Conservation (phyloP, 768 basidiomycete species). For the Mycena crocata region DNA sequence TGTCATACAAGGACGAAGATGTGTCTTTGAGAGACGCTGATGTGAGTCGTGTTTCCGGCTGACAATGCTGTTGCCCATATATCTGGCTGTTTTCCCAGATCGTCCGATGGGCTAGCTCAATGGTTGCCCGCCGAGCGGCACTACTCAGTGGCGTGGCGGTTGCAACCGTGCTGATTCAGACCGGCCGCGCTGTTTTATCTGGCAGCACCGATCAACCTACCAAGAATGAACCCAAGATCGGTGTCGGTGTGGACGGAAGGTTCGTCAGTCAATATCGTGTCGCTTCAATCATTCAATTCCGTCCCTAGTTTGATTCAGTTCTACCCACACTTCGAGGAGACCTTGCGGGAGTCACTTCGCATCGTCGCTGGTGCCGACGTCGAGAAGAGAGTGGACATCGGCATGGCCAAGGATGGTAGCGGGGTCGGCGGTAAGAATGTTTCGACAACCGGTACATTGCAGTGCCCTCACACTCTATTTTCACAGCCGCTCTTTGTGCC, state of each 20-base stretch:
- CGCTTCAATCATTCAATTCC: slow-evolving; percentile 7
- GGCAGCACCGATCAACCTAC: slow-evolving; percentile 48
- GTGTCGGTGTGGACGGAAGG: slow-evolving; percentile 96
- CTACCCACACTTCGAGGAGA: slow-evolving; percentile 87
- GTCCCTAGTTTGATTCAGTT: slow-evolving; percentile 83
- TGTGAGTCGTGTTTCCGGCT: slow-evolving; percentile 44
- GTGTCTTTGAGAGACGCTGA: slow-evolving; percentile 71
- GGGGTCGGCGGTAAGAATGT: slow-evolving; percentile 89
- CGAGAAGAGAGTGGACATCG: slow-evolving; percentile 85
- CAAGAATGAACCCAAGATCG: slow-evolving; percentile 62
- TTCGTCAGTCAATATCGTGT: slow-evolving; percentile 43
- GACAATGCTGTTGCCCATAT: slow-evolving; percentile 35
- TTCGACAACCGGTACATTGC: slow-evolving; percentile 2
- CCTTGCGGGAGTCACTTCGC: slow-evolving; percentile 80
- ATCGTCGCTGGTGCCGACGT: slow-evolving; percentile 82
- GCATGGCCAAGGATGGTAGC: slow-evolving; percentile 96
- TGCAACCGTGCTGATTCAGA: slow-evolving; percentile 88
- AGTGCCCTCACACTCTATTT: slow-evolving; percentile 21
- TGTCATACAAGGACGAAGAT: slow-evolving; percentile 68
- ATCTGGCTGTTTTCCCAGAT: slow-evolving; percentile 66
- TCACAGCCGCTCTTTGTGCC: slow-evolving; percentile 88
- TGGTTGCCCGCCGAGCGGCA: slow-evolving; percentile 87
- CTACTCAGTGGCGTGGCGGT: slow-evolving; percentile 88
- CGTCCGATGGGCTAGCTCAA: slow-evolving; percentile 81
- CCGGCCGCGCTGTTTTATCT: slow-evolving; percentile 69